These are phyloP conservation scores for Apiospora arundinis DNA, from an alignment of 2,329 filamentous ascomycete genomes.

Conservation along the genomic window DNA sequence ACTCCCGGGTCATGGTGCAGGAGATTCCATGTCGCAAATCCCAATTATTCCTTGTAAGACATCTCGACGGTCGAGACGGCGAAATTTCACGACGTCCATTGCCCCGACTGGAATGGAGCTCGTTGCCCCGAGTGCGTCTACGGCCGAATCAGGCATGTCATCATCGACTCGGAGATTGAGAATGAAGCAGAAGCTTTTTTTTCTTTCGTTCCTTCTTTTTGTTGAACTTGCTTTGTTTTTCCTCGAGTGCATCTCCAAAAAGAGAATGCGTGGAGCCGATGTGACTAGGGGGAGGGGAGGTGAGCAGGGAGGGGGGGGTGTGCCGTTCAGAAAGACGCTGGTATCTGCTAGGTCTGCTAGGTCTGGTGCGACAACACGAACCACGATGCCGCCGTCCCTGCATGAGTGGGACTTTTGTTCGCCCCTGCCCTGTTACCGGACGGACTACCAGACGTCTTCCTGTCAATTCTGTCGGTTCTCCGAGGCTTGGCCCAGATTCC, in stretches of 20 bases:
- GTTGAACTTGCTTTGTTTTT: background rate
- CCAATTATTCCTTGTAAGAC: background rate
- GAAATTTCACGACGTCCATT: background rate
- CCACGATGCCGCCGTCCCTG: conserved; percentile 2
- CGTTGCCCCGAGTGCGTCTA: background rate
- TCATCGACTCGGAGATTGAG: background rate
- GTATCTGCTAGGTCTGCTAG: background rate
- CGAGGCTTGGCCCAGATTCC: background rate
- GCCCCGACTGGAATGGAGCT: background rate
- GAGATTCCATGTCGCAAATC: conserved; percentile 19
- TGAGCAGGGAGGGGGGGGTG: background rate
- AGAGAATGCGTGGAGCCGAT: background rate
- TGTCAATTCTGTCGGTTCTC: background rate
- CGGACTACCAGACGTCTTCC: background rate
- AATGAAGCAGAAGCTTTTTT: background rate
- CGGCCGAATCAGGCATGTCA: conserved; percentile 11
- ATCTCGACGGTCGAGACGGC: background rate
- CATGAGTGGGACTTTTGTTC: background rate
- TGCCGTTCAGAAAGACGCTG: background rate
- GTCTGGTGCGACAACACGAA: conserved; percentile 7
- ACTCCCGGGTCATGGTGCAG: background rate
- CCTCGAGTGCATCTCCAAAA: background rate
- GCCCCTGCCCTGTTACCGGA: background rate
- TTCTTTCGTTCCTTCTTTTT: background rate
- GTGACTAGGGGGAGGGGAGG: background rate